Base-by-base conservation (phyloP, 2,329 filamentous ascomycete species). In the Chaetomium globosum region DNA sequence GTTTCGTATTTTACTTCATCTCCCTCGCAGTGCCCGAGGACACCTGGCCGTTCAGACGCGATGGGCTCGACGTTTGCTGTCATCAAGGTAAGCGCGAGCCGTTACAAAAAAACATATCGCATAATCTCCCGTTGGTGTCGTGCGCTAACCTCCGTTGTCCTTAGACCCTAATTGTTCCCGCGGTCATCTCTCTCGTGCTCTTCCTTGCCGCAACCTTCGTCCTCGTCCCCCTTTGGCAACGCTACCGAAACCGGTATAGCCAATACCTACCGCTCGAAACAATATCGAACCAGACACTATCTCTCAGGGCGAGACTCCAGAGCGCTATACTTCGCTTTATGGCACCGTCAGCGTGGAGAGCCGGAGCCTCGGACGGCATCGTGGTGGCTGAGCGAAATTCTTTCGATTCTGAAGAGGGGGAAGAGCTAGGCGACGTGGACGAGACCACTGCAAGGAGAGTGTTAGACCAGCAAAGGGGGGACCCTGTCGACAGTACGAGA, bases 201-300 rank as follows among this genome's bases (percentile, higher is more conserved):
- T 93, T 91, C 77, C 76, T 92, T 71, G 64, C 87, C 65, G 78
- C 88, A 64, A 88, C 86, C 63, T 90, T 87, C 75, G 78, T 88
- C 71, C 72, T 91, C 67, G 74, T 91, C 30, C 90, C 90, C 1
- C 74, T 89, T 66, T 90, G 89, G 84, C 87, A 86, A 56, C 85
- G 83, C 64, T 90, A 91, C 76, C 87, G 85, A 68, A 83, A 83
- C 71, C 86, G 89, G 66, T 92, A 92, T 76, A 84, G 86, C 73
- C 87, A 91, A 67, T 93, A 93, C 74, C 84, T 92, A 1, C 89
- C 89, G 0, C 78, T 92, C 68, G 84, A 89, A 67, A 80, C 82
- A 36, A 85, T 90, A 66, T 85, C 85, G 26, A 83, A 80, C 59
- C 83, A 83, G 59, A 88, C 84, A 6, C 77, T 79, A 8, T 79